Percentiles rank a stretch among this genome's conserved stretches.
phyloP scores from a whole-genome alignment of 1,284 basidiomycete species.

The Inonotus obliquus region DNA sequence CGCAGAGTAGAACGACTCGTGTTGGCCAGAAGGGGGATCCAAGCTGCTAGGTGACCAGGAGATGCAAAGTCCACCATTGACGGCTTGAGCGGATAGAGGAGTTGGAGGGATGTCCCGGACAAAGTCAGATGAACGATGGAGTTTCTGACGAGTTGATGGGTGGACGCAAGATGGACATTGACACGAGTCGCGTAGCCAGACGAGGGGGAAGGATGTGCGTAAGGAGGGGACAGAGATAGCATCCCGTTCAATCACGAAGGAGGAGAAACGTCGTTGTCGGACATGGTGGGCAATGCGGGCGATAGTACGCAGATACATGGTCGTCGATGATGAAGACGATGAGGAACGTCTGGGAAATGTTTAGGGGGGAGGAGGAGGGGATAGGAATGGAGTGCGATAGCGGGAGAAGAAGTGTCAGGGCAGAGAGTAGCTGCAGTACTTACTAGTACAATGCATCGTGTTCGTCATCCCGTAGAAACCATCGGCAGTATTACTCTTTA shows the following conservation, averaged over 20 bases:
- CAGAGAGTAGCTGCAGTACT: background rate
- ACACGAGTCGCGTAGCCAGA: slow-evolving; percentile 34
- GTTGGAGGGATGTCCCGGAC: slow-evolving; percentile 33
- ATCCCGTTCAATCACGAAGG: background rate
- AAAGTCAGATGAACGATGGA: slow-evolving; percentile 68
- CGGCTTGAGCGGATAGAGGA: slow-evolving; percentile 40
- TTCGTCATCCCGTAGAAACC: background rate
- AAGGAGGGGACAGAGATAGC: slow-evolving; percentile 7
- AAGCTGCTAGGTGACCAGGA: slow-evolving; percentile 39
- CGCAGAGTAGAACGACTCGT: slow-evolving; percentile 46
- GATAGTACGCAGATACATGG: background rate
- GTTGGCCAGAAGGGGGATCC: slow-evolving; percentile 36
- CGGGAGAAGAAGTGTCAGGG: background rate
- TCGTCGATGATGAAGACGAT: background rate
- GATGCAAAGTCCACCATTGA: slow-evolving; percentile 34
- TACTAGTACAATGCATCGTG: background rate
- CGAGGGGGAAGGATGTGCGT: slow-evolving; percentile 6
- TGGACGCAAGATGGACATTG: slow-evolving; percentile 55
- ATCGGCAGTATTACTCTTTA: background rate
- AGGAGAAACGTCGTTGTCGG: background rate
- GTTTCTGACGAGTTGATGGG: slow-evolving; percentile 71
- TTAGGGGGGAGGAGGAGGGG: background rate
- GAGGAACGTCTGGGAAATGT: background rate
- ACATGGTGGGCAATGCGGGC: background rate
- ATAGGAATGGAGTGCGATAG: background rate